A percentile compares a stretch with the other conserved stretches of the same genome.
Evolutionary conservation across 176 grass and related monocot species (phyloP).

Genomic region (Eleusine indica): DNA sequence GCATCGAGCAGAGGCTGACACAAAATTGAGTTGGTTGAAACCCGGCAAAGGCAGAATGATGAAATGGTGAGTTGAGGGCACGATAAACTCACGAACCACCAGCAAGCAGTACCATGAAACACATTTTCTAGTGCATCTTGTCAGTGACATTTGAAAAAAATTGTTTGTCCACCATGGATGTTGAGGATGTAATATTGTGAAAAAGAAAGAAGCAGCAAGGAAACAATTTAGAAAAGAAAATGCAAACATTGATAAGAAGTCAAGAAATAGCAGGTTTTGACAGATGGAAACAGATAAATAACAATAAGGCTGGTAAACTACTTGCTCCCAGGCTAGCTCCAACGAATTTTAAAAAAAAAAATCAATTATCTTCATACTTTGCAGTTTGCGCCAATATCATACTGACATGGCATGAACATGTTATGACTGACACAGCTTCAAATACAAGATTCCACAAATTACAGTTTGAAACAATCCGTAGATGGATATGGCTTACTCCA

Average conservation of each 20-base stretch:
- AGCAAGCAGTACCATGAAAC: neutral
- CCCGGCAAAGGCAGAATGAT: neutral
- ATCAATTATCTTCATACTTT: too few species aligned
- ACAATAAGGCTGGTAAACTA: neutral
- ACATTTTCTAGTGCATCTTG: neutral
- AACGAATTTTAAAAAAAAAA: too few species aligned
- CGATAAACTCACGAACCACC: constrained; percentile 18
- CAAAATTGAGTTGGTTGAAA: constrained; percentile 23
- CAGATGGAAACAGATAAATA: neutral
- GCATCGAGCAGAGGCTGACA: neutral
- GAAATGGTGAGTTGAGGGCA: neutral
- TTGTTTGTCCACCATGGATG: neutral
- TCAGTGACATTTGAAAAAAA: neutral
- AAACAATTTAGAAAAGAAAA: neutral
- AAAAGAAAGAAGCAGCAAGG: neutral
- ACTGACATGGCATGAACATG: neutral
- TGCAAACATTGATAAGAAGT: neutral
- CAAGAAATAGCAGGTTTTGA: neutral
- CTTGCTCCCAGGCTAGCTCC: too few species aligned
- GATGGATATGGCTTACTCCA: neutral
- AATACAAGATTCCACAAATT: neutral
- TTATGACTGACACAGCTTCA: neutral
- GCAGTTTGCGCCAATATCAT: too few species aligned
- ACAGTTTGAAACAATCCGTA: neutral
- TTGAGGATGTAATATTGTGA: neutral